Evolutionary conservation across 768 basidiomycete genomes (phyloP), one percentile per base, ranked within the genome.

Genomic region (Tulasnella sp.): DNA sequence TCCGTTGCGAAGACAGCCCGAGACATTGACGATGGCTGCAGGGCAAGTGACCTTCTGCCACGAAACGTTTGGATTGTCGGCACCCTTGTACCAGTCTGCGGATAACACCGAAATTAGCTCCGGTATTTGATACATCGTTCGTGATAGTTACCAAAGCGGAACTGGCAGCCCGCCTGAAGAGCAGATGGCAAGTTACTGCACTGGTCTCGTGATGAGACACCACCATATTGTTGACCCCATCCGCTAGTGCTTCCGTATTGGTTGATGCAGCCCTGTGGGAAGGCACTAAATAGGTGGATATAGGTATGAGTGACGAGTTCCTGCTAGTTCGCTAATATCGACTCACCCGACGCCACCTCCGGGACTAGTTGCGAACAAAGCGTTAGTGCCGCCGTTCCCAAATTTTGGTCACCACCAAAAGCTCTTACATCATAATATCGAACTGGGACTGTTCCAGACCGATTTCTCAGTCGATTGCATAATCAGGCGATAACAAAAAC

Each of bases 131-230:
- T 31, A 40, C 28, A 28, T 31, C 1, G 5, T 69, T 28, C 22
- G 41, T 20, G 3, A 16, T n/a, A 42, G 31, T 79, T 31, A 79
- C 78, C 75, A 79, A 82, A 84, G 42, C 83, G 81, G 82, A 82
- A 84, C 80, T 84, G 81, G 60, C 84, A 84, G 18, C 84, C 84
- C 16, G 84, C 82, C 73, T 83, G 83, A 20, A 84, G 81, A 79
- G 82, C 82, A 12, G 82, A 79, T 2, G 84, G 84, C 11, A 84
- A 78, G 60, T 82, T 74, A 6, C 82, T 81, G 83, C 83, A 84
- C 54, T 84, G 72, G 37, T 79, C 77, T 41, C 83, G 78, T 31
- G 50, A 83, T 16, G 83, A 79, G 28, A 84, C 83, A 46, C 83
- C 83, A 78, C 64, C 64, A 18, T 77, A 77, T 72, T 46, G 44